phyloP scores from a whole-genome alignment of 1,139 yeast species.

The Hanseniaspora gamundiae region DNA sequence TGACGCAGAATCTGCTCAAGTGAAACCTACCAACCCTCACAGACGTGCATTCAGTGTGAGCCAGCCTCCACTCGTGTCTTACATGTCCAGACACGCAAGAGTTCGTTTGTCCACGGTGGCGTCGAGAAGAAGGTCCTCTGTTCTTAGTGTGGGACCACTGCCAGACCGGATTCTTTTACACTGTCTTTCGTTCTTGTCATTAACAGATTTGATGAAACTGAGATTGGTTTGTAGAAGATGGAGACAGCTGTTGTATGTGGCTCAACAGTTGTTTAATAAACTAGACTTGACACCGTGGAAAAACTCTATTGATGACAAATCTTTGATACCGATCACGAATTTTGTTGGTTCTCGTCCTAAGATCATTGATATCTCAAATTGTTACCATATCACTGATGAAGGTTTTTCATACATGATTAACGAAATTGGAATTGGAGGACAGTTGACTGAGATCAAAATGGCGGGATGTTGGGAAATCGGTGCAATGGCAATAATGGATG shows the following conservation, averaged over 20 bases:
- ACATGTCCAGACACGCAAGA: slow-evolving; percentile 43
- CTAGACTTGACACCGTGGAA: slow-evolving; percentile 52
- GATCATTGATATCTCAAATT: slow-evolving; percentile 50
- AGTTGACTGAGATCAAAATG: slow-evolving; percentile 44
- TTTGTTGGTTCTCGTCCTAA: slow-evolving; percentile 62
- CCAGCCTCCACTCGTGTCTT: slow-evolving; percentile 28
- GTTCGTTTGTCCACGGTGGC: slow-evolving; percentile 32
- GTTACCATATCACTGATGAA: slow-evolving; percentile 66
- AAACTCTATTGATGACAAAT: slow-evolving; percentile 45
- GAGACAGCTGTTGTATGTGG: slow-evolving; percentile 51
- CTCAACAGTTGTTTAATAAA: slow-evolving; percentile 36
- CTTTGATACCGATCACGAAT: slow-evolving; percentile 46
- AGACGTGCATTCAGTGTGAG: slow-evolving; percentile 8
- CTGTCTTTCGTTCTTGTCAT: slow-evolving; percentile 39
- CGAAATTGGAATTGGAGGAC: slow-evolving; percentile 57
- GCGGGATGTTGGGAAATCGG: slow-evolving; percentile 65
- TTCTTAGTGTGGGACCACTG: slow-evolving; percentile 42
- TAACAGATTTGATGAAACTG: slow-evolving; percentile 47
- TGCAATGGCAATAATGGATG: slow-evolving; percentile 72
- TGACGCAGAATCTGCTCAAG: not conserved
- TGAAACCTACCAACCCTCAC: not conserved
- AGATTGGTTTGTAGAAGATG: slow-evolving; percentile 48
- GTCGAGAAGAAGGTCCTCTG: slow-evolving; percentile 43
- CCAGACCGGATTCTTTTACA: slow-evolving; percentile 45
- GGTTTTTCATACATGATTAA: slow-evolving; percentile 62